Percentiles rank a stretch among this genome's conserved stretches.
These are phyloP conservation scores for Calocera cornea DNA, from an alignment of 768 basidiomycete species.

Conservation along the genomic window DNA sequence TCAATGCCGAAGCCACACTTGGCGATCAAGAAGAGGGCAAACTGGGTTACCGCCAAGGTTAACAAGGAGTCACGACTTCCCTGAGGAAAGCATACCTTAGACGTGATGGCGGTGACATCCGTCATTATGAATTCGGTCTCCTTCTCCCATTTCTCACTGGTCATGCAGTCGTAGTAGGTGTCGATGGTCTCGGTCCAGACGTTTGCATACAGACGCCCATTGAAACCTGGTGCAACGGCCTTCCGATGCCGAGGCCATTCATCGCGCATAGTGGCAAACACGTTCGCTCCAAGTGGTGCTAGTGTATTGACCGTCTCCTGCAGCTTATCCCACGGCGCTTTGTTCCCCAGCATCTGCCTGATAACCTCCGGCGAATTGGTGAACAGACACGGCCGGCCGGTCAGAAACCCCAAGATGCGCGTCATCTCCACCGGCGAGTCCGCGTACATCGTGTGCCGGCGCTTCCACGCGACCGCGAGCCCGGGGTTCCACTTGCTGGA, in stretches of 20 bases:
- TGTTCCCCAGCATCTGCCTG: not conserved
- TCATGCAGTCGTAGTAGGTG: not conserved
- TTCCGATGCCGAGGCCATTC: not conserved
- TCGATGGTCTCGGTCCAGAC: not conserved
- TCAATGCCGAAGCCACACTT: not conserved
- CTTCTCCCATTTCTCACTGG: not conserved
- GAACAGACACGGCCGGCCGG: not conserved
- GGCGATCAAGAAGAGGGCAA: constrained; percentile 5
- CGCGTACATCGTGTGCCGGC: not conserved
- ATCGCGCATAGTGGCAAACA: not conserved
- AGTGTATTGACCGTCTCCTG: not conserved
- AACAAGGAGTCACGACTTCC: no score
- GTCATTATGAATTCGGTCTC: not conserved
- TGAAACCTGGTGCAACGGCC: not conserved
- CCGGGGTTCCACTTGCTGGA: not conserved
- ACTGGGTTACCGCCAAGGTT: not conserved
- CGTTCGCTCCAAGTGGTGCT: not conserved
- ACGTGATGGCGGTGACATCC: not conserved
- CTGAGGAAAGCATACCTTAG: not conserved
- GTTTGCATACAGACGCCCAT: not conserved
- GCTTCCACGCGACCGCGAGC: not conserved
- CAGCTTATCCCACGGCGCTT: not conserved
- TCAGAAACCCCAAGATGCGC: not conserved
- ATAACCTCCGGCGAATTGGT: not conserved
- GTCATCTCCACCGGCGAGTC: not conserved